Base-by-base conservation (phyloP, 2,329 filamentous ascomycete genomes). In the Fusarium virguliforme region DNA sequence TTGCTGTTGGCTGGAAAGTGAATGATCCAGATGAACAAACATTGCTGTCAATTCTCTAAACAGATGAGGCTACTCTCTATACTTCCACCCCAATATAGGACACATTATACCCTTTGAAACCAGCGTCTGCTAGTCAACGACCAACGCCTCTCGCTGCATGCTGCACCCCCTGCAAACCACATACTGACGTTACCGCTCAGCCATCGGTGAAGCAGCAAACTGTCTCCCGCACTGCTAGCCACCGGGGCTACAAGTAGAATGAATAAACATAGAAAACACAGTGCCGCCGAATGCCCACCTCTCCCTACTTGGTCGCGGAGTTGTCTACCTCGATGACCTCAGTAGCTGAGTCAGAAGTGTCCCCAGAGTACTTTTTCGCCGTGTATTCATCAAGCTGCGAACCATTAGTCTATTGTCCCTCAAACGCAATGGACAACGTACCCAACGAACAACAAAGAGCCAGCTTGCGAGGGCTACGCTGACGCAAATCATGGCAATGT, bases 401-500 rank as follows among this genome's bases (percentile, higher is more conserved):
- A 0, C 8, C 3, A 6, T 71, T 5, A 71, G 54, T 18, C 12
- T 1, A 18, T 0, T 1, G 0, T 28, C 6, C 2, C 8, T 3
- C 3, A 8, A 3, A 0, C 0, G 1, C 18, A 1, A 1, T 38
- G 6, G 12, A 0, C 0, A 2, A 59, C 70, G 54, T 71, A 72
- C 70, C 70, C 70, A 72, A 0, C 63, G 59, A 13, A 73, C 67
- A 2, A 68, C 60, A n/a, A 74, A 73, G 0, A 74, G 1, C 72
- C 72, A 74, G 5, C 38, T 57, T 0, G 26, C 12, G 12, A 74
- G n/a, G 0, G 43, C 51, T 4, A 15, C 13, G 26, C 64, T 71
- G 0, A 73, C 57, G 13, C 72, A 74, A 0, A 77, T 59, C 72
- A 78, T 78, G 0, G 73, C 66, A 1, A 78, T 77, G 0, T 76